Conservation (phyloP, 2,329 filamentous ascomycete species). For the Cercospora sesami region DNA sequence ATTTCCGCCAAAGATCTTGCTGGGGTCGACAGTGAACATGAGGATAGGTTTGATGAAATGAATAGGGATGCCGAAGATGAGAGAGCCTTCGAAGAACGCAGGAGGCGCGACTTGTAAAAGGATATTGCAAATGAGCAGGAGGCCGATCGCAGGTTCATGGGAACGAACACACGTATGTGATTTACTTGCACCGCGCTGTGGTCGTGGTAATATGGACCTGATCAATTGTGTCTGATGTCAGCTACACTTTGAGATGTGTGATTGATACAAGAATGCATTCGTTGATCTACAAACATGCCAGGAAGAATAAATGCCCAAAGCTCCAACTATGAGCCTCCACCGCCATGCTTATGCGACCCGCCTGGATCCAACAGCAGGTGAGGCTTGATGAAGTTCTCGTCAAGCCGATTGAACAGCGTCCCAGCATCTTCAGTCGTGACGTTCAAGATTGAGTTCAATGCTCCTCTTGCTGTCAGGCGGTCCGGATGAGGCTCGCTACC, state of each 20-base stretch:
- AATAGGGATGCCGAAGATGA: neutral
- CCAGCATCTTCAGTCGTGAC: slow-evolving; percentile 81
- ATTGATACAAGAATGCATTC: slow-evolving; percentile 3
- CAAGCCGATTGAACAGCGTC: slow-evolving; percentile 84
- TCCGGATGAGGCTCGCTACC: slow-evolving; percentile 26
- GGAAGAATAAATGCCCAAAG: neutral
- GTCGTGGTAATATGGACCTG: too few relatives aligned
- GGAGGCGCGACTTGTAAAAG: neutral
- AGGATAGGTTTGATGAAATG: too few relatives aligned
- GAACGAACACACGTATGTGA: too few relatives aligned
- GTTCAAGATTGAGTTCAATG: slow-evolving; percentile 76
- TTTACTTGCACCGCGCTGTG: too few relatives aligned
- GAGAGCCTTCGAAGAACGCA: too few relatives aligned
- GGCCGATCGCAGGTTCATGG: neutral
- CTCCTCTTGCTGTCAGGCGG: slow-evolving; percentile 67
- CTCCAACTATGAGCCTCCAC: slow-evolving; percentile 5
- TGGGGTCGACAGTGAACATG: neutral
- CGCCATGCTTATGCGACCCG: slow-evolving; percentile 24
- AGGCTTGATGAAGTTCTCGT: slow-evolving; percentile 96
- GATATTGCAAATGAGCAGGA: neutral
- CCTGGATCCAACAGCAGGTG: slow-evolving; percentile 74
- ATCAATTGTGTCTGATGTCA: too few relatives aligned
- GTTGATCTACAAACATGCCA: slow-evolving; percentile 4
- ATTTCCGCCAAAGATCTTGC: neutral
- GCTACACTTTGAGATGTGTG: neutral